Evolutionary conservation across 2,329 filamentous ascomycete species (phyloP), one percentile per base, ranked within the genome.

Genomic region (Monilinia laxa): DNA sequence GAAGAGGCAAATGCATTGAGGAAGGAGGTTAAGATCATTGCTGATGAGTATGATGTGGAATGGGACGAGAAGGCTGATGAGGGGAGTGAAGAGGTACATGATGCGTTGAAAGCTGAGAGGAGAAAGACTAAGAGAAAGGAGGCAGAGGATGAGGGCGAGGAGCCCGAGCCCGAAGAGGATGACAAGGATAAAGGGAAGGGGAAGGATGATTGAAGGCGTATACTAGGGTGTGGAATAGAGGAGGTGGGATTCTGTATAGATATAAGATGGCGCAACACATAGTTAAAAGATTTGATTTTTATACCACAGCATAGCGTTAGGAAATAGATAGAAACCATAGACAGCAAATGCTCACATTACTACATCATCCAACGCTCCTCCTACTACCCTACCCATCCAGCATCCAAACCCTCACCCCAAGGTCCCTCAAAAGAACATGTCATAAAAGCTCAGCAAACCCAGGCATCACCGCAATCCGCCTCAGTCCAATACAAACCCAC

Each of bases 21-120:
- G 7, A 85, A 84, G 70, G 93, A 97, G 78, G 90, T 97, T 77
- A 90, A 90, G 78, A 83, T 84, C 20, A 85, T 96, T 11, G 92
- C 93, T 0, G 85, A 88, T 45, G 92, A 97, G 78, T 97, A 97
- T 76, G 92, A 96, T 72, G 91, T 93, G 10, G 91, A 94, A 62
- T 97, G 92, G 91, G 86, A 96, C 73, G 92, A 95, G 80, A 84
- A 82, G 68, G 81, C 81, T 69, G 91, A 96, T 71, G 86, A 94
- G 62, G 87, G 86, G 16, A 85, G 85, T n/a, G 86, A 89, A 72
- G 84, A 90, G 42, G 83, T 87, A 0, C 83, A 82, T 76, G 79
- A 86, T 71, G 82, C 82, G 20, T 75, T 88, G 42, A 84, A 85
- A 69, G 79, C 83, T 68, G 84, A 87, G 74, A 78, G 80, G 69